These are phyloP conservation scores for Typha latifolia DNA, from an alignment of 176 grass and related monocot genomes.

Conservation along the genomic window DNA sequence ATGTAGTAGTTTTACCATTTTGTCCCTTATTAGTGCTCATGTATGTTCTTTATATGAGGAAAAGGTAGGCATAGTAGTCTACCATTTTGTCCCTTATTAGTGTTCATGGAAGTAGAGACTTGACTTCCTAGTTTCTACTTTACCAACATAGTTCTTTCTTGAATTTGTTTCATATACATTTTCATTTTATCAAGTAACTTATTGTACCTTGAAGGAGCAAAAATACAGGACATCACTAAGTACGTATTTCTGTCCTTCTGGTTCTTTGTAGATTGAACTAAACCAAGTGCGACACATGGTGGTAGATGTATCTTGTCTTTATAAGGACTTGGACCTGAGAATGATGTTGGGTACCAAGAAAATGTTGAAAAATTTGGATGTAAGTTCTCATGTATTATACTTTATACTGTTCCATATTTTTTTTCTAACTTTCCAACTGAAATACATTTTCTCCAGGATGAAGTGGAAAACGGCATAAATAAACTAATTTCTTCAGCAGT, in stretches of 20 bases:
- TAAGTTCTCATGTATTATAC: slow-evolving; percentile 21
- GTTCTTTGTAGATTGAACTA: slow-evolving; percentile 39
- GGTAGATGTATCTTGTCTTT: slow-evolving; percentile 63
- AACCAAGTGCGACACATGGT: slow-evolving; percentile 56
- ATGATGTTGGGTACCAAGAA: slow-evolving; percentile 55
- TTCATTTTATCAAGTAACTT: too few species aligned
- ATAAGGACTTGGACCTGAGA: slow-evolving; percentile 58
- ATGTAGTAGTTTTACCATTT: too few species aligned
- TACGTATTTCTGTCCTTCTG: neutral
- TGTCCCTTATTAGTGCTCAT: neutral
- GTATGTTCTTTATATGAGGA: too few species aligned
- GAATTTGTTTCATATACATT: too few species aligned
- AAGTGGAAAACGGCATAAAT: slow-evolving; percentile 35
- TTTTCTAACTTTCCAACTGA: neutral
- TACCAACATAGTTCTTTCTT: too few species aligned
- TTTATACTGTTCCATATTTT: neutral
- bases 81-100: neutral
- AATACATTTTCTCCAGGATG: slow-evolving; percentile 37
- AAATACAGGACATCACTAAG: neutral
- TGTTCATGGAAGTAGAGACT: neutral
- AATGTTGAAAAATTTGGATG: slow-evolving; percentile 40
- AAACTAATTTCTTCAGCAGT: slow-evolving; percentile 45
- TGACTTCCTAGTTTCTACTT: neutral
- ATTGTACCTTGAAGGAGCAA: too few species aligned
- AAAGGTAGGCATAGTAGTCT: too few species aligned